Base-by-base conservation (phyloP, 345 rosid genomes). In the Aegle marmelos region DNA sequence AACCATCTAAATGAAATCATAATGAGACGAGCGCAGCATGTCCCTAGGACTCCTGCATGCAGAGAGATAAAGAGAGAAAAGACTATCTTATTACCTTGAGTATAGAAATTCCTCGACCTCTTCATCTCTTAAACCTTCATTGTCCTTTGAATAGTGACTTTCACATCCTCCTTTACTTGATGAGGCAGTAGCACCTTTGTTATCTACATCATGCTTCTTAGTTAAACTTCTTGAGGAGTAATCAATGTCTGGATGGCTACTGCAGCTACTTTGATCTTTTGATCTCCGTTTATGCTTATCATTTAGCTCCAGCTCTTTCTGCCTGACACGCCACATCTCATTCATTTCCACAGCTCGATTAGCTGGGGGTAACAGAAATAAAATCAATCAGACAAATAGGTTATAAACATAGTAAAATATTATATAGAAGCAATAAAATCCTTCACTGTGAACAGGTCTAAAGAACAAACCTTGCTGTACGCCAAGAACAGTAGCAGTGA, bases 401-500 rank as follows among this genome's bases (percentile, higher is more conserved):
- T 39, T 13, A 58, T 53, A 68, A 9, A 19, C 64, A 75, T 9
- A 54, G 10, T 53, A 69, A 31, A 28, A 30, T 39, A 56, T 37
- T 19, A 61, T 24, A 76, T 16, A 62, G 68, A 59, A 28, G 21
- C 7, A 48, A 58, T 68, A 66, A 1, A 25, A 36, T 45, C 31
- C 19, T 65, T 60, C 68, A 25, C 11, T 19, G 25, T 34, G 36
- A 65, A 34, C 39, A 22, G 70, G 70, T 21, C 28, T 2, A 31
- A 57, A 56, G 6, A 66, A 62, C 82, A 61, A 36, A 95, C 98
- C 91, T 89, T 95, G 98, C 74, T 93, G 95, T 61, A 93, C 97
- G 34, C 98, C 97, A 72, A 84, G 97, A 79, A 93, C 94, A 65
- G 97, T 93, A n/a, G 98, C 96, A 13, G 90, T 88, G 45, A 92